phyloP scores from a whole-genome alignment of 768 basidiomycete species.

The Leccinum subgranulosum region DNA sequence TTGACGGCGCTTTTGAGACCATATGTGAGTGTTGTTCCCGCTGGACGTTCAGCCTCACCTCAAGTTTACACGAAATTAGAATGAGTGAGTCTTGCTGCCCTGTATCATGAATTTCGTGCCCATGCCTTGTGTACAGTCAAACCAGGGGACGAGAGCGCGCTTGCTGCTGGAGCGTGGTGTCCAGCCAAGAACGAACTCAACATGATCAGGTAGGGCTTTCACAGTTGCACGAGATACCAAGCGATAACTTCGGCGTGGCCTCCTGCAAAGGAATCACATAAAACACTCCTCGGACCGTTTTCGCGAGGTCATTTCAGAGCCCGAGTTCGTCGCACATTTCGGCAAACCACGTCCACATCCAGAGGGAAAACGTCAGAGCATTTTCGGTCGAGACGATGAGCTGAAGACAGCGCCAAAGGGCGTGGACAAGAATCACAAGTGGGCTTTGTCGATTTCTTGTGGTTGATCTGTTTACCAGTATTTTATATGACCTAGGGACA shows the following conservation, averaged over 20 bases:
- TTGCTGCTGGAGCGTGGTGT: slow-evolving; percentile 82
- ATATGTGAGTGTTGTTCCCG: slow-evolving; percentile 9
- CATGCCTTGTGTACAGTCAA: slow-evolving; percentile 44
- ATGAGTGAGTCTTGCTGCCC: slow-evolving; percentile 12
- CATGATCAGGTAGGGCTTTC: slow-evolving; percentile 56
- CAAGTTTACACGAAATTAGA: slow-evolving; percentile 10
- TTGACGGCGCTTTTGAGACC: slow-evolving; percentile 22
- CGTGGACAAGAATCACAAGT: slow-evolving; percentile 78
- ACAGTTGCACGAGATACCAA: not conserved
- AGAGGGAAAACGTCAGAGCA: slow-evolving; percentile 62
- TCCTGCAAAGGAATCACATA: slow-evolving; percentile 54
- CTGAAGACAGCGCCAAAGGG: slow-evolving; percentile 93
- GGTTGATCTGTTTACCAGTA: not conserved
- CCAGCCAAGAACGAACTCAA: slow-evolving; percentile 77
- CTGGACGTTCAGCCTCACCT: not conserved
- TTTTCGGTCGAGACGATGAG: slow-evolving; percentile 87
- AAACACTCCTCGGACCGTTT: slow-evolving; percentile 58
- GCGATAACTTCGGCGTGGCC: not conserved
- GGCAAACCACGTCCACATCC: slow-evolving; percentile 63
- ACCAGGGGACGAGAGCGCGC: slow-evolving; percentile 61
- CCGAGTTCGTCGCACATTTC: slow-evolving; percentile 74
- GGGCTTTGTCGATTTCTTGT: slow-evolving; percentile 11
- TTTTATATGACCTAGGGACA: slow-evolving; percentile 53
- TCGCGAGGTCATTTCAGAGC: slow-evolving; percentile 60
- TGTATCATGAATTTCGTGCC: not conserved